These are phyloP conservation scores for Fabrea salina DNA, from an alignment of 169 alveolate species.

Conservation along the genomic window DNA sequence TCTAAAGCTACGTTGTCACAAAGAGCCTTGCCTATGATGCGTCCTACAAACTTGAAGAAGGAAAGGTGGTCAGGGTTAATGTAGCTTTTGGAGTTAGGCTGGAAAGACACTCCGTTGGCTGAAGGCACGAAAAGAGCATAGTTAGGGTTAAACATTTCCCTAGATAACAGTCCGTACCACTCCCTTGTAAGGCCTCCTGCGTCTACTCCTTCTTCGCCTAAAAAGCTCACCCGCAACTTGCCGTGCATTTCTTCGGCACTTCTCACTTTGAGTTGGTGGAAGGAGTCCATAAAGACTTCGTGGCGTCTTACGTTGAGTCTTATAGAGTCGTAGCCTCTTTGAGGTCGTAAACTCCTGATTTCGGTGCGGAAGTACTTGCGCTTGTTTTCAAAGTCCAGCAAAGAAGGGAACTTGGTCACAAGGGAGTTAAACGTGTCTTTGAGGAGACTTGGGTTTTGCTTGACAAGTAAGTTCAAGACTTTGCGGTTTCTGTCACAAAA, in stretches of 20 bases:
- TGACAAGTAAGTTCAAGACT: conserved; percentile 40
- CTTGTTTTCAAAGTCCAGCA: conserved; percentile 96
- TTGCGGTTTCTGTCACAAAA: conserved; percentile 48
- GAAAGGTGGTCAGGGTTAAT: conserved; percentile 94
- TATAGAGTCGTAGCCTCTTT: conserved; percentile 70
- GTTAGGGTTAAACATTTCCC: conserved; percentile 98
- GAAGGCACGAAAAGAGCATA: conserved; percentile 91
- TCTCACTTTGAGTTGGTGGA: conserved; percentile 84
- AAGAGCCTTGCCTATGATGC: conserved; percentile 97
- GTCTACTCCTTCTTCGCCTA: conserved; percentile 98
- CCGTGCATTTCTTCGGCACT: conserved; percentile 94
- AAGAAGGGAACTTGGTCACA: conserved; percentile 86
- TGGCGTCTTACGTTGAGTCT: conserved; percentile 91
- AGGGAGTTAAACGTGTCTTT: conserved; percentile 78
- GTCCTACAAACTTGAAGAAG: conserved; percentile 98
- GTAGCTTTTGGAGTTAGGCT: conserved; percentile 94
- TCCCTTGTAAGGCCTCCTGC: conserved; percentile 99
- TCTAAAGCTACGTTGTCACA: conserved; percentile 95
- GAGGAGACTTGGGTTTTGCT: conserved; percentile 54
- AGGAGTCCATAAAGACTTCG: conserved; percentile 94
- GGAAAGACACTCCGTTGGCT: conserved; percentile 86
- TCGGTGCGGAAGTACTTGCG: conserved; percentile 91
- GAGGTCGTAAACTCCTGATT: conserved; percentile 78
- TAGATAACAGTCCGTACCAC: conserved; percentile 95
- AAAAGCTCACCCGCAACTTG: conserved; percentile 89